phyloP scores from a whole-genome alignment of 73 alveolate genomes.

The Paraurostyla sp. region DNA sequence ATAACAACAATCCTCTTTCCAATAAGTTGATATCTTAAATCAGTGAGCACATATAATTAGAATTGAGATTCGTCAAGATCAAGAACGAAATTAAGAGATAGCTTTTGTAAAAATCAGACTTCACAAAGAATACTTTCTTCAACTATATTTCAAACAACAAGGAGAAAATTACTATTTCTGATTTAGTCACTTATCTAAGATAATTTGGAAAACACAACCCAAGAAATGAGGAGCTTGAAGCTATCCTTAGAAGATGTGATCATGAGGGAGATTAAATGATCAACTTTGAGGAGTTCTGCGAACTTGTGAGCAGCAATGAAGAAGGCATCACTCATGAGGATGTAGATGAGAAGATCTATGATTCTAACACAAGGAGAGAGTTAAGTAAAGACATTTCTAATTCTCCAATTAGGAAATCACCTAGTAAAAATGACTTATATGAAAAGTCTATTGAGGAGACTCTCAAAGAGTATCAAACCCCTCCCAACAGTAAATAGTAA shows the following conservation, averaged over 20 bases:
- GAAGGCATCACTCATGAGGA: background rate
- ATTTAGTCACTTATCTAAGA: background rate
- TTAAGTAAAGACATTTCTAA: background rate
- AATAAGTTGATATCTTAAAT: background rate
- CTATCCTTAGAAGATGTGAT: slow-evolving; percentile 45
- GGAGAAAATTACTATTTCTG: background rate
- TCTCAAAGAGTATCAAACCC: background rate
- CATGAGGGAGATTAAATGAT: slow-evolving; percentile 41
- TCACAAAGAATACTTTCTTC: slow-evolving; percentile 16
- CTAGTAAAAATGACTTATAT: background rate
- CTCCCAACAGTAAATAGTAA: background rate
- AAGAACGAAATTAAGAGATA: slow-evolving; percentile 12
- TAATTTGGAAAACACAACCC: background rate
- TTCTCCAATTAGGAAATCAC: slow-evolving; percentile 38
- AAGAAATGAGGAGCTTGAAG: slow-evolving; percentile 51
- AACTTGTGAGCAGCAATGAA: slow-evolving; percentile 19
- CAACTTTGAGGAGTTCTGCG: slow-evolving; percentile 40
- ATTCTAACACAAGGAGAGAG: background rate
- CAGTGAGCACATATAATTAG: slow-evolving; percentile 7
- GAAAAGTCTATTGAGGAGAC: slow-evolving; percentile 24
- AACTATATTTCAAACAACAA: background rate
- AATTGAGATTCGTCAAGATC: background rate
- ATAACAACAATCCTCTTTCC: background rate
- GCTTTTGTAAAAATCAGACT: slow-evolving; percentile 26
- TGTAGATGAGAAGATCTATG: background rate